Percentiles rank a stretch among this genome's conserved stretches.
Conservation (phyloP, 75 land plant genomes). For the Cunninghamia lanceolata region DNA sequence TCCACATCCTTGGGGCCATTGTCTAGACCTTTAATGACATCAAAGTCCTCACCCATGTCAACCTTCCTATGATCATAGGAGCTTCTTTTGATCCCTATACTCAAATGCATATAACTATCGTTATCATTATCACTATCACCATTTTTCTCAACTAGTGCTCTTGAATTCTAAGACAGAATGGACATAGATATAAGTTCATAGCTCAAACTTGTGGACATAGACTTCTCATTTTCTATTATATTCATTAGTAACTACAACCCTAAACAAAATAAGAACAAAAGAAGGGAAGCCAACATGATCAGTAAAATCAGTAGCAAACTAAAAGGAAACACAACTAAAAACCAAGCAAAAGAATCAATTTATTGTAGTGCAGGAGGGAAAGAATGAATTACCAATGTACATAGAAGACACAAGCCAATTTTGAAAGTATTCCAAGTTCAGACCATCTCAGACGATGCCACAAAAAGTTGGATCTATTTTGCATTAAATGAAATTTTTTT, state of each 20-base stretch:
- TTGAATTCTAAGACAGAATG: background rate
- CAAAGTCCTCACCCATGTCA: background rate
- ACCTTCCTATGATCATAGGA: background rate
- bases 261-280: background rate
- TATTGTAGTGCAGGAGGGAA: too few relatives aligned
- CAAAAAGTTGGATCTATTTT: too few relatives aligned
- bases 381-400: too few relatives aligned
- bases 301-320: too few relatives aligned
- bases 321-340: too few relatives aligned
- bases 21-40: too few relatives aligned
- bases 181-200: background rate
- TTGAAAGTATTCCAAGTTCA: too few relatives aligned
- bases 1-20: background rate
- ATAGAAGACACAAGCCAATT: too few relatives aligned
- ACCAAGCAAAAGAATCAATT: too few relatives aligned
- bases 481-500: too few relatives aligned
- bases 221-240: background rate
- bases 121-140: background rate
- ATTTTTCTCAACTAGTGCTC: background rate
- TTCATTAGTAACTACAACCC: slow-evolving; percentile 1
- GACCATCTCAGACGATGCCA: too few relatives aligned
- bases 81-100: background rate
- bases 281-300: background rate
- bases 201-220: background rate
- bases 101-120: slow-evolving; percentile 1